A percentile compares a stretch with the other conserved stretches of the same genome.
Conservation (phyloP, 768 basidiomycete species). For the Trametes elegans region DNA sequence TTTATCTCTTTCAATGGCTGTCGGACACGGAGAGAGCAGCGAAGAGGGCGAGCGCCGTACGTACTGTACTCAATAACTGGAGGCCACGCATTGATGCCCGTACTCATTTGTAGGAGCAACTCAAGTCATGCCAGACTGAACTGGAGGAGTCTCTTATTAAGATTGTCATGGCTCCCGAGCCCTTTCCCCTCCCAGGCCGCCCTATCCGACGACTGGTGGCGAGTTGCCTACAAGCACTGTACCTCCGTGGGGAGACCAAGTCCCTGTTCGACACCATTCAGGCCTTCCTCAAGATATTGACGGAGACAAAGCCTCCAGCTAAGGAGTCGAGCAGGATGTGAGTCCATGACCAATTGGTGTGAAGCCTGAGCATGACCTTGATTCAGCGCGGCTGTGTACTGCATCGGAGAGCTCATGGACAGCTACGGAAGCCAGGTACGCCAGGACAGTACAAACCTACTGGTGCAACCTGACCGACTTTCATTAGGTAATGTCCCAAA, state of each 20-base stretch:
- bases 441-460: neutral
- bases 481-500: conserved; percentile 88
- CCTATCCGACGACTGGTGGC: conserved; percentile 78
- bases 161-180: conserved; percentile 59
- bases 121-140: conserved; percentile 61
- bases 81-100: neutral
- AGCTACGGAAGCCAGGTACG: conserved; percentile 80
- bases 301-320: conserved; percentile 66
- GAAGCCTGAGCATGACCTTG: neutral
- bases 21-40: conserved; percentile 61
- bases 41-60: conserved; percentile 48
- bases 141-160: conserved; percentile 67
- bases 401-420: conserved; percentile 87
- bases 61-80: conserved; percentile 26
- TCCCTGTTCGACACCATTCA: conserved; percentile 87
- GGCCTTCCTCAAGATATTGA: conserved; percentile 67
- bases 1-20: conserved; percentile 86
- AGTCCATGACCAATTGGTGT: conserved; percentile 25
- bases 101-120: conserved; percentile 68
- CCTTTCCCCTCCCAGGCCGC: conserved; percentile 83
- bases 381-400: conserved; percentile 76
- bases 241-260: conserved; percentile 78
- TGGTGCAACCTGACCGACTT: neutral
- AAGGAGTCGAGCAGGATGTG: conserved; percentile 68
- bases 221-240: conserved; percentile 71